Conservation (phyloP, 2,329 filamentous ascomycete species). For the Trichoderma brevicompactum region DNA sequence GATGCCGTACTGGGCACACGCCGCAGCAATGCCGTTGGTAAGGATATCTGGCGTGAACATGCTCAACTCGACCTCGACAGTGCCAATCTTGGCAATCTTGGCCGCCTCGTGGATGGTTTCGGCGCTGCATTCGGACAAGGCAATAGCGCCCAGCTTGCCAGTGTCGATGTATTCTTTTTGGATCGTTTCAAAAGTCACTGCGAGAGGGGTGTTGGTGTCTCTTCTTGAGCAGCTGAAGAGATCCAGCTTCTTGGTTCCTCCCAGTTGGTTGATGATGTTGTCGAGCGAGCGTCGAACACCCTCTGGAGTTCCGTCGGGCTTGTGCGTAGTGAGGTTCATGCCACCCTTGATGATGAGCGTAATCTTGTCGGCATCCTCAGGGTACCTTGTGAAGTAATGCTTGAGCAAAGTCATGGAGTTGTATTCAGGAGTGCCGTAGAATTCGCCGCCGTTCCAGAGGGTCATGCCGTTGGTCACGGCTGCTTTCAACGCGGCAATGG, state of each 20-base stretch:
- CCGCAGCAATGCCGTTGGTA: conserved; percentile 55
- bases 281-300: conserved; percentile 62
- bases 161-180: conserved; percentile 55
- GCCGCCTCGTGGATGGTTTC: conserved; percentile 54
- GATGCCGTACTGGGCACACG: conserved; percentile 67
- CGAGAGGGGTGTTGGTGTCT: conserved; percentile 54
- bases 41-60: conserved; percentile 55
- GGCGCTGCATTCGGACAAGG: conserved; percentile 57
- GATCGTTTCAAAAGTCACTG: conserved; percentile 49
- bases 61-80: conserved; percentile 60
- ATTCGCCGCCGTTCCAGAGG: conserved; percentile 67
- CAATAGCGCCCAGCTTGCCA: conserved; percentile 56
- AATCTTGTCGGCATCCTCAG: conserved; percentile 65
- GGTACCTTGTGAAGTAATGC: conserved; percentile 66
- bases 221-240: conserved; percentile 63
- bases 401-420: conserved; percentile 64
- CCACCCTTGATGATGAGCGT: conserved; percentile 67
- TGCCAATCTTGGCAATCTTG: conserved; percentile 49
- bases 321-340: conserved; percentile 37
- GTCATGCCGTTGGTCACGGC: conserved; percentile 52
- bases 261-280: conserved; percentile 54
- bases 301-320: conserved; percentile 57
- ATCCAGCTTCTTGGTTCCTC: conserved; percentile 64
- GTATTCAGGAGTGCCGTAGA: conserved; percentile 64
- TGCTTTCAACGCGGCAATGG: conserved; percentile 60